Base-by-base conservation (phyloP, 495 filamentous ascomycete genomes). In the Lichenothelia convexa region DNA sequence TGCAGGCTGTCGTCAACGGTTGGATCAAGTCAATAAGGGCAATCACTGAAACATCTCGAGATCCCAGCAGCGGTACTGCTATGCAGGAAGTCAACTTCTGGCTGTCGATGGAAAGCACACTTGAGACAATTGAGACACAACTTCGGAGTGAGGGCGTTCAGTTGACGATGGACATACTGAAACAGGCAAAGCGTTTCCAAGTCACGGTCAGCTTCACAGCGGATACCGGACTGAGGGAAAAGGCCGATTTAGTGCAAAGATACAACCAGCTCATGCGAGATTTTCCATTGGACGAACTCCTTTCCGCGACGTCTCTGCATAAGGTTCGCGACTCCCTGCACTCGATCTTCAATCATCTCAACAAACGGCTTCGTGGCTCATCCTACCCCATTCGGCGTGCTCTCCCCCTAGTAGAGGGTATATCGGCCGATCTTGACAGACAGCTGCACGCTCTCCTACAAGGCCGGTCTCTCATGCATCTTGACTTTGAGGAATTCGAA, bases 231-330 rank as follows among this genome's bases (percentile, higher is more conserved):
- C 59, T 99, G 53, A 89, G 85, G 54, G 91, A 95, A 52, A 83
- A 84, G 30, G 84, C 77, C 46, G 87, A 99, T 42, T 73, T 77
- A 58, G 89, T 95, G 24, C 85, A 93, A 60, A 93, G 92, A 50
- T 95, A 94, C 59, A 99, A 99, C 55, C 81, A 89, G 56, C 64
- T 95, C 12, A 93, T 99, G 86, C 73, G 89, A 30, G 91, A 95
- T 50, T 99, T 99, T 44, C 89, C 89, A 1, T 67, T 93, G 29
- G 85, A 94, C 51, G 91, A 99, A 51, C 60, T 99, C 16, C 66
- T 93, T 2, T 91, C 89, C 24, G 85, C 91, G 3, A 89, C 86
- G 4, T 84, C 85, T 2, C 55, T 95, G 30, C 68, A 73, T 45
- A 94, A 91, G 53, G 73, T 93, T n/a, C 71, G 86, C 49, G 84